Evolutionary conservation across 2,329 filamentous ascomycete species (phyloP).

Genomic region (Exophiala spinifera): DNA sequence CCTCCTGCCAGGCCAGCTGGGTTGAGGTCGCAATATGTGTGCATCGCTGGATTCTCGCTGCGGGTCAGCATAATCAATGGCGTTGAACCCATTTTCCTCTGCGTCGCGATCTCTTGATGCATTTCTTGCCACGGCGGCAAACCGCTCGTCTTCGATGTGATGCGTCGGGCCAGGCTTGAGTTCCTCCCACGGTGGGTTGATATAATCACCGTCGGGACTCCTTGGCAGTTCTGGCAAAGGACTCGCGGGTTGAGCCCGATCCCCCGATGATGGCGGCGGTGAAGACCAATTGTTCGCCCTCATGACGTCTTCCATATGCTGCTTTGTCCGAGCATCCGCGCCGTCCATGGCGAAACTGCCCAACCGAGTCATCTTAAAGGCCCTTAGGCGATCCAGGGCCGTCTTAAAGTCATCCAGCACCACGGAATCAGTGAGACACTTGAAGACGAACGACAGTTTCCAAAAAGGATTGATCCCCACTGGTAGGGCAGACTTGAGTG

Average conservation of each 20-base stretch:
- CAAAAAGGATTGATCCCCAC: constrained; percentile 65
- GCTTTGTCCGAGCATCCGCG: constrained; percentile 19
- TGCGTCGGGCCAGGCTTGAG: constrained; percentile 15
- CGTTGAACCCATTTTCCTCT: constrained; percentile 24
- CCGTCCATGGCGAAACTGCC: constrained; percentile 30
- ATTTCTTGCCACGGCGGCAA: constrained; percentile 17
- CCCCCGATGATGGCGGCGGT: constrained; percentile 16
- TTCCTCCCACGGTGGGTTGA: constrained; percentile 18
- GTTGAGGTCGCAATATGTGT: constrained; percentile 14
- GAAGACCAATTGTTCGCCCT: constrained; percentile 24
- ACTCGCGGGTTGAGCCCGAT: constrained; percentile 15
- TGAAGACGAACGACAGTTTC: constrained; percentile 58
- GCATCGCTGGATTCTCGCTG: constrained; percentile 24
- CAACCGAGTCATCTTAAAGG: constrained; percentile 30
- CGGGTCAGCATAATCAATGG: constrained; percentile 25
- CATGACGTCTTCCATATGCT: constrained; percentile 22
- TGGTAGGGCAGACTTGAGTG: constrained; percentile 40
- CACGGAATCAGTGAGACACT: constrained; percentile 59
- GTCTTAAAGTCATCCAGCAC: constrained; percentile 63
- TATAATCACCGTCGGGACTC: constrained; percentile 19
- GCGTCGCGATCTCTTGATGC: constrained; percentile 28
- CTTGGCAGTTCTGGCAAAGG: constrained; percentile 16
- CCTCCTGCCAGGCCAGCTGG: constrained; percentile 19
- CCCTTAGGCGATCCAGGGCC: constrained; percentile 36
- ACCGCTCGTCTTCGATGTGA: constrained; percentile 19